Conservation (phyloP, 1,139 yeast genomes). For the Sugiyamaella japonica region DNA sequence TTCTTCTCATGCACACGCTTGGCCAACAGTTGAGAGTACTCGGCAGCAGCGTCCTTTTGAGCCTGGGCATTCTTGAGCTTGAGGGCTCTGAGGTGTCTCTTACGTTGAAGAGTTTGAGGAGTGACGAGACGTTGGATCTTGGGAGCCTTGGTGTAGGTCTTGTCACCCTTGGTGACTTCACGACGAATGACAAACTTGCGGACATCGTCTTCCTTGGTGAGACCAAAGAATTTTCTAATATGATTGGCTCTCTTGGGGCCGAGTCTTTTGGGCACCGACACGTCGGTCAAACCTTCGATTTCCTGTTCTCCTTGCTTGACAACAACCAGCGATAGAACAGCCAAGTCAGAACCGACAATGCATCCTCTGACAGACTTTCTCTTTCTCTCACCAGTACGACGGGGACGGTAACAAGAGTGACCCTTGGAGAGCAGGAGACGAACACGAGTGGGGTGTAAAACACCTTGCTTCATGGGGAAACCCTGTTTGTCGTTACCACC, state of each 20-base stretch:
- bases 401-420: conserved; percentile 99
- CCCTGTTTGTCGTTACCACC: conserved; percentile 99
- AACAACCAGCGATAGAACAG: conserved; percentile 89
- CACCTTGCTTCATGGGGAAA: conserved; percentile 99
- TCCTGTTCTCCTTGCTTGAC: conserved; percentile 98
- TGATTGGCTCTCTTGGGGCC: conserved; percentile 99
- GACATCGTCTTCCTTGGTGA: conserved; percentile 95
- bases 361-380: conserved; percentile 99
- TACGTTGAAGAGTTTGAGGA: conserved; percentile 99
- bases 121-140: conserved; percentile 99
- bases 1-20: conserved; percentile 96
- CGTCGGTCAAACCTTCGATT: conserved; percentile 93
- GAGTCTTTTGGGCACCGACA: conserved; percentile 95
- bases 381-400: conserved; percentile 99
- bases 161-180: conserved; percentile 97
- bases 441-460: conserved; percentile 99
- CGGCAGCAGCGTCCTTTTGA: conserved; percentile 99
- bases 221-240: conserved; percentile 99
- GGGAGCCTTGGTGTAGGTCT: conserved; percentile 99
- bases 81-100: conserved; percentile 93
- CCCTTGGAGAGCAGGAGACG: conserved; percentile 92
- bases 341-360: conserved; percentile 95
- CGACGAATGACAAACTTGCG: conserved; percentile 97
- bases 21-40: conserved; percentile 98
- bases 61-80: conserved; percentile 97